phyloP scores from a whole-genome alignment of 345 rosid species.

The Eutrema heterophyllum region DNA sequence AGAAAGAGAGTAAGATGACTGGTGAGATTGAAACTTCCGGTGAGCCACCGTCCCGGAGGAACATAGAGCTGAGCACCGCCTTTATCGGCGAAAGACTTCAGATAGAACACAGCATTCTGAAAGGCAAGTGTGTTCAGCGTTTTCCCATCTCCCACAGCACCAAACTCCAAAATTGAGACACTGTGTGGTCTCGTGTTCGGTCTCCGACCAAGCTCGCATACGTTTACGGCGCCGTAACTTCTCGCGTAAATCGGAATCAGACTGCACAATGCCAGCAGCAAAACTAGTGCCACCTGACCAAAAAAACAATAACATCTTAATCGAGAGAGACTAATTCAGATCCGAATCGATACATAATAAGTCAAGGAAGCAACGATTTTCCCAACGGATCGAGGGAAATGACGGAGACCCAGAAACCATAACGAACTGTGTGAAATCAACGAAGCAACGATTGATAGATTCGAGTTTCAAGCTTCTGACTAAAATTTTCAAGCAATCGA shows the following conservation, averaged over 20 bases:
- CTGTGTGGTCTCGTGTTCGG: slow-evolving; percentile 33
- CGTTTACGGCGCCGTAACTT: background rate
- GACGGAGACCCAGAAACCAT: background rate
- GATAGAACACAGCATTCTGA: slow-evolving; percentile 41
- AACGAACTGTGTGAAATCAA: background rate
- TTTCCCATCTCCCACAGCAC: slow-evolving; percentile 50
- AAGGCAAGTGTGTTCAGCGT: slow-evolving; percentile 52
- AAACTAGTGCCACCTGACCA: slow-evolving; percentile 19
- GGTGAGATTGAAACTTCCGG: slow-evolving; percentile 47
- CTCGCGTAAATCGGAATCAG: slow-evolving; percentile 9
- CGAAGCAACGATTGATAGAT: background rate
- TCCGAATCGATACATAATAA: background rate
- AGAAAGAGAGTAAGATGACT: slow-evolving; percentile 51
- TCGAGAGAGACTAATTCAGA: background rate
- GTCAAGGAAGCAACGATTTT: background rate
- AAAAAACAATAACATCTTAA: background rate
- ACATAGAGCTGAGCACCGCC: slow-evolving; percentile 53
- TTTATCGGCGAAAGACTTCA: slow-evolving; percentile 43
- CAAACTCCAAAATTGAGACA: slow-evolving; percentile 44
- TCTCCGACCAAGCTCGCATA: slow-evolving; percentile 21
- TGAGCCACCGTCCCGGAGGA: slow-evolving; percentile 52
- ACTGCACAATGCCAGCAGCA: slow-evolving; percentile 20
- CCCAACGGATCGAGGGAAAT: slow-evolving; percentile 5
- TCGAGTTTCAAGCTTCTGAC: background rate
- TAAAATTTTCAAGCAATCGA: background rate